Evolutionary conservation across 352 stramenopile genomes (phyloP).

Genomic region (Blastocystis sp.): DNA sequence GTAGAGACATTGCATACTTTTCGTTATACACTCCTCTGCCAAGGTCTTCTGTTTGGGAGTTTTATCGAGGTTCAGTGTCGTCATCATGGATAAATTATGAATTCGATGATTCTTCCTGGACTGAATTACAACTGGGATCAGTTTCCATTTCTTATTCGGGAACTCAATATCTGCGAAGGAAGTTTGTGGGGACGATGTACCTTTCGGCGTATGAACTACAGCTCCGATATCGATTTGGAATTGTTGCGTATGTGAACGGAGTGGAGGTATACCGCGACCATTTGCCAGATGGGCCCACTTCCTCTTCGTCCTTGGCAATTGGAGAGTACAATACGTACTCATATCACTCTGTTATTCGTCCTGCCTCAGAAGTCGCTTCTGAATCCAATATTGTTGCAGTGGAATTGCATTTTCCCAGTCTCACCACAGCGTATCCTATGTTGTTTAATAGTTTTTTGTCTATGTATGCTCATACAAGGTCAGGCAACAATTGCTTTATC

Average conservation of each 20-base stretch:
- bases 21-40: background rate
- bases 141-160: background rate
- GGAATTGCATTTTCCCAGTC: slow-evolving; percentile 9
- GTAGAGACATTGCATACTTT: background rate
- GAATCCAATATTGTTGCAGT: background rate
- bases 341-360: slow-evolving; percentile 14
- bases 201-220: slow-evolving; percentile 11
- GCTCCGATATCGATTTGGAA: background rate
- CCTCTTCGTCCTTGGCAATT: background rate
- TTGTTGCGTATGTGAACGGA: slow-evolving; percentile 46
- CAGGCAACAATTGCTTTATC: background rate
- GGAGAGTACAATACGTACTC: background rate
- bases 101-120: slow-evolving; percentile 2
- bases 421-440: background rate
- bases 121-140: background rate
- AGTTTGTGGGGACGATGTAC: background rate
- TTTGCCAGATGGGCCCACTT: background rate
- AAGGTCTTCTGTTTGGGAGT: background rate
- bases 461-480: background rate
- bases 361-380: background rate
- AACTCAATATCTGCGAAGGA: slow-evolving; percentile 26
- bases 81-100: background rate
- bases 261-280: slow-evolving; percentile 17
- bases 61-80: background rate
- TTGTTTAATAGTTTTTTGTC: background rate